These are phyloP conservation scores for Tephrocybe rancida DNA, from an alignment of 768 basidiomycete species.

Conservation along the genomic window DNA sequence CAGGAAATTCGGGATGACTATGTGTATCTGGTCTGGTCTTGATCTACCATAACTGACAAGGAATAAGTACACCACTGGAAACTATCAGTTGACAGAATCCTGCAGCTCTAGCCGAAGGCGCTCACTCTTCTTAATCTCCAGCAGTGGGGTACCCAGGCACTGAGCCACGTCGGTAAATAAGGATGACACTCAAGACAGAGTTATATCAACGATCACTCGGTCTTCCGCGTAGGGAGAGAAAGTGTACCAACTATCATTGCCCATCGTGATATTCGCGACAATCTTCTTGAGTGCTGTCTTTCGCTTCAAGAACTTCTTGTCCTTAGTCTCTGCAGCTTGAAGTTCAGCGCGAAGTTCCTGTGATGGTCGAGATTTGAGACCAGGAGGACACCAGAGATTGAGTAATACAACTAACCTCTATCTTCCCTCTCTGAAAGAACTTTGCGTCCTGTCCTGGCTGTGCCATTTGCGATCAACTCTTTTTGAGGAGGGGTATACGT, in stretches of 20 bases:
- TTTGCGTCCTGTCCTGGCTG: conserved; percentile 86
- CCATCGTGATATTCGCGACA: conserved; percentile 99
- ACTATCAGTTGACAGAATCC: background rate
- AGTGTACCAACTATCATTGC: conserved; percentile 88
- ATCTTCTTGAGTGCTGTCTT: conserved; percentile 97
- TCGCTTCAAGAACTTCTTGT: conserved; percentile 93
- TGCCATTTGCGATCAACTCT: conserved; percentile 30
- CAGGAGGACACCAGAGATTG: background rate
- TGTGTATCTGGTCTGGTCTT: conserved; percentile 90
- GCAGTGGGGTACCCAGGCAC: conserved; percentile 90
- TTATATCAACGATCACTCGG: conserved; percentile 21
- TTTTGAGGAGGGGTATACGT: background rate
- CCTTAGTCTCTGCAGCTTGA: conserved; percentile 89
- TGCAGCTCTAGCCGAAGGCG: background rate
- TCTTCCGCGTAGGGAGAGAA: conserved; percentile 21
- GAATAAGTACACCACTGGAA: conserved; percentile 94
- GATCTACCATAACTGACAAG: conserved; percentile 95
- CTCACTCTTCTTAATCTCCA: conserved; percentile 99
- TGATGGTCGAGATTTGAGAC: conserved; percentile 7
- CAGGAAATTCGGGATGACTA: conserved; percentile 89
- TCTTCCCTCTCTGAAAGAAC: conserved; percentile 91
- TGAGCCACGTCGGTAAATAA: conserved; percentile 95
- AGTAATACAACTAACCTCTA: conserved; percentile 59
- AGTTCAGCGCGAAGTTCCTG: conserved; percentile 92
- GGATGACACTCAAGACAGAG: conserved; percentile 71